Evolutionary conservation across 371 early-diverging fungal species (phyloP).

Genomic region (Phascolomyces articulosus): DNA sequence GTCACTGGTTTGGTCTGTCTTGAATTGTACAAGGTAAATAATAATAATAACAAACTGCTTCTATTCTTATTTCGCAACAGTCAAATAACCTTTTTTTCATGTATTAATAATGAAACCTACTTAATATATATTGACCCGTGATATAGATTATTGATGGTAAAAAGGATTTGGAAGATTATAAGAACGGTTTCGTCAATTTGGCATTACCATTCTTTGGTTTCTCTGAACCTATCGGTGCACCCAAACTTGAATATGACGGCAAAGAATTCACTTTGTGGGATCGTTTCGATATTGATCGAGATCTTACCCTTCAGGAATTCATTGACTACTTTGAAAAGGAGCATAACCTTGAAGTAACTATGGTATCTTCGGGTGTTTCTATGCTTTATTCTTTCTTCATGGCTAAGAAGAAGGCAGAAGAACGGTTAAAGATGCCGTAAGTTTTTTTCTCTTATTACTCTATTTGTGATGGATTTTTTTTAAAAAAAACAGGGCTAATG

Average conservation of each 20-base stretch:
- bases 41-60: too few relatives aligned
- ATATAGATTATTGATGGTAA: conserved; percentile 70
- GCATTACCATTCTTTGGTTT: conserved; percentile 99
- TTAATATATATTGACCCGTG: background rate
- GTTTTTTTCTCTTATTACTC: conserved; percentile 6
- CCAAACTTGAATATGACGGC: conserved; percentile 84
- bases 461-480: too few relatives aligned
- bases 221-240: conserved; percentile 97
- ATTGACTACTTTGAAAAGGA: conserved; percentile 84
- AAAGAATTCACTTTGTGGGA: conserved; percentile 96
- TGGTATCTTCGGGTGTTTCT: conserved; percentile 92
- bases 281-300: conserved; percentile 88
- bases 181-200: conserved; percentile 99
- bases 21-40: conserved; percentile 93
- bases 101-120: background rate
- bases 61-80: too few relatives aligned
- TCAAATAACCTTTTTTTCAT: too few relatives aligned
- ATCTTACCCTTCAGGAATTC: conserved; percentile 90
- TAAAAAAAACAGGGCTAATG: background rate
- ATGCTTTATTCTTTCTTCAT: conserved; percentile 95
- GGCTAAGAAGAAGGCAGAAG: conserved; percentile 85
- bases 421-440: conserved; percentile 72
- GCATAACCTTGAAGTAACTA: conserved; percentile 90
- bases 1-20: conserved; percentile 98
- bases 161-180: conserved; percentile 91